Percentiles rank a stretch among this genome's conserved stretches.
Evolutionary conservation across 164 flowering plant species (phyloP).

Genomic region (Tinospora cordifolia): DNA sequence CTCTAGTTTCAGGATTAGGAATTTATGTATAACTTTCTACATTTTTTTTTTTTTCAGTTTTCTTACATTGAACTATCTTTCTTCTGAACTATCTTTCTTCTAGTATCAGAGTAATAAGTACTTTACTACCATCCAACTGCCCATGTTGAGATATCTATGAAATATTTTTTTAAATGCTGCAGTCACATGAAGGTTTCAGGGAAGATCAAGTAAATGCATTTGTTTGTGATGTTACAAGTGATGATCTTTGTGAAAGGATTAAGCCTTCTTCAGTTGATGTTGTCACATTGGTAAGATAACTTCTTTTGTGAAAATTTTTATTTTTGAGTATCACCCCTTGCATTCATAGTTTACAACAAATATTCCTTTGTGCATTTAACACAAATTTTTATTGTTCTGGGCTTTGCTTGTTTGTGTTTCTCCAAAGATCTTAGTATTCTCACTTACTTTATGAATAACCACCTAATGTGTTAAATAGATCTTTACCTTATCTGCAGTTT

Average conservation of each 20-base stretch:
- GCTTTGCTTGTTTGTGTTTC: neutral
- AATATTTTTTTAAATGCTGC: conserved; percentile 17
- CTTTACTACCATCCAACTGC: neutral
- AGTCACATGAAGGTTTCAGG: conserved; percentile 33
- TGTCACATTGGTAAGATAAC: conserved; percentile 40
- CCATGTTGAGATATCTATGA: neutral
- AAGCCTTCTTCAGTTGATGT: conserved; percentile 38
- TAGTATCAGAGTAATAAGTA: neutral
- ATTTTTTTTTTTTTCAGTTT: neutral
- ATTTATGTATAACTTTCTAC: neutral
- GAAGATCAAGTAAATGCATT: conserved; percentile 34
- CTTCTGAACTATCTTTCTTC: neutral
- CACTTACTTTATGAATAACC: conserved; percentile 1
- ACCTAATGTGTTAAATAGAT: conserved; percentile 69
- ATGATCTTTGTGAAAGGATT: conserved; percentile 31
- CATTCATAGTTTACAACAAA: neutral
- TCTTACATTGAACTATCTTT: neutral
- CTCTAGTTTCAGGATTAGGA: neutral
- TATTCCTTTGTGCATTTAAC: too few relatives aligned
- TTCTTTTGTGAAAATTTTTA: neutral
- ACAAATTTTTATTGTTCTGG: neutral
- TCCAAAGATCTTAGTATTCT: neutral
- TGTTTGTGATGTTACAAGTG: conserved; percentile 34
- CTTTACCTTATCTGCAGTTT: conserved; percentile 89
- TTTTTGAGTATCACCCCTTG: neutral